These are phyloP conservation scores for Apiospora malaysiana DNA, from an alignment of 2,329 filamentous ascomycete species.

Conservation along the genomic window DNA sequence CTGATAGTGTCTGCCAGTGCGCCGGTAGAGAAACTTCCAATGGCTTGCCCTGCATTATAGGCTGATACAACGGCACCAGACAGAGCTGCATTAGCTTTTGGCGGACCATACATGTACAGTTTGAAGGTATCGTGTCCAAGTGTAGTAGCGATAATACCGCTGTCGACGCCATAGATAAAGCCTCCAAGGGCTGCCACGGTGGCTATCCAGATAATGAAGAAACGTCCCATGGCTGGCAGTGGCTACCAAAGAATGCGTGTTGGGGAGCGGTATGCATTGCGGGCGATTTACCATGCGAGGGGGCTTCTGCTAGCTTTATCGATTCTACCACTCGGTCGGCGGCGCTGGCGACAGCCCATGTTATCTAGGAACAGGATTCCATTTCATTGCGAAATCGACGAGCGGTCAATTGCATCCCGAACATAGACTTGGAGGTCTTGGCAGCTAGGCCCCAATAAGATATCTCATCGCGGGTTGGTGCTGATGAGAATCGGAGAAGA, in stretches of 20 bases:
- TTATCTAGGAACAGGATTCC: fast-evolving
- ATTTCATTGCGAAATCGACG: no score
- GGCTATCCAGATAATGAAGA: constrained; percentile 31
- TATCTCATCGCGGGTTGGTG: background rate
- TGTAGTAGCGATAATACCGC: constrained; percentile 41
- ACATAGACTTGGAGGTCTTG: background rate
- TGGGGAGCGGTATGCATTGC: background rate
- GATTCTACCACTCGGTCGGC: no score
- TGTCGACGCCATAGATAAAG: constrained; percentile 32
- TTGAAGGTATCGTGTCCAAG: constrained; percentile 41
- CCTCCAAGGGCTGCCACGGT: constrained; percentile 32
- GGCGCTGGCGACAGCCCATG: background rate
- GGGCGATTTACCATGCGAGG: background rate
- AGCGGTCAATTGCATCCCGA: background rate
- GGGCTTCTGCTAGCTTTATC: background rate
- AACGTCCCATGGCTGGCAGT: background rate
- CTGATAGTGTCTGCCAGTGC: constrained; percentile 42
- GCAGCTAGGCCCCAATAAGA: background rate
- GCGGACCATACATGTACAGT: constrained; percentile 39
- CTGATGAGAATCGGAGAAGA: background rate
- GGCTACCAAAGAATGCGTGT: background rate
- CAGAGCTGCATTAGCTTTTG: constrained; percentile 4
- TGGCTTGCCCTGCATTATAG: constrained; percentile 28
- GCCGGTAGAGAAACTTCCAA: constrained; percentile 39
- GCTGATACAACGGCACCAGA: background rate